Evolutionary conservation across 2,329 filamentous ascomycete species (phyloP).

Genomic region (Pseudogymnoascus verrucosus): DNA sequence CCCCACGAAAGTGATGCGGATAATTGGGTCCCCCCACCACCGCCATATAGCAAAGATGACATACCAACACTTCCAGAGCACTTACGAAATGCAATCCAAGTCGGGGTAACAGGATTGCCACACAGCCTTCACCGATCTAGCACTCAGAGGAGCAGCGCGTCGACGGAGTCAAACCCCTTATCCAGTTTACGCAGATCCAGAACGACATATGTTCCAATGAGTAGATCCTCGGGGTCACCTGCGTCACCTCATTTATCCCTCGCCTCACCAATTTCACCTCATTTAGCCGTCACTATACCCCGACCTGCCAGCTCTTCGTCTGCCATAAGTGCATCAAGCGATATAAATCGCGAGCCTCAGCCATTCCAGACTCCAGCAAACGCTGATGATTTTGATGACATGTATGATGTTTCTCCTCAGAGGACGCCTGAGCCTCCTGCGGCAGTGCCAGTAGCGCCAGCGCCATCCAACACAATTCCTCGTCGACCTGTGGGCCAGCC

Average conservation of each 20-base stretch:
- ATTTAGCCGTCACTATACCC: background rate
- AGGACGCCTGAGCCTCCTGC: conserved; percentile 21
- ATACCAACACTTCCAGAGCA: conserved; percentile 29
- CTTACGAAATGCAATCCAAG: conserved; percentile 27
- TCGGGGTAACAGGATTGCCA: conserved; percentile 23
- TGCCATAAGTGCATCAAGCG: conserved; percentile 1
- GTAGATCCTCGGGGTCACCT: background rate
- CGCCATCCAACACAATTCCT: background rate
- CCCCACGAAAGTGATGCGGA: conserved; percentile 83
- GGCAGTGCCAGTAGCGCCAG: background rate
- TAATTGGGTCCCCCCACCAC: conserved; percentile 80
- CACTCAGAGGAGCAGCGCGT: conserved; percentile 17
- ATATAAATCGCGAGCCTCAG: background rate
- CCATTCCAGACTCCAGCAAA: background rate
- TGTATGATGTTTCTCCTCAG: conserved; percentile 29
- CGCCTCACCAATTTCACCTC: background rate
- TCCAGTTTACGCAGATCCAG: background rate
- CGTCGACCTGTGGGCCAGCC: conserved; percentile 4
- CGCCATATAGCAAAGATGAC: conserved; percentile 64
- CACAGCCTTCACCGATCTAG: conserved; percentile 21
- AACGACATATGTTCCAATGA: background rate
- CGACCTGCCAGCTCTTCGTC: background rate
- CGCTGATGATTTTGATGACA: conserved; percentile 22
- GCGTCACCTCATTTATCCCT: background rate
- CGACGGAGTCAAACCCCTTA: conserved; percentile 1